These are phyloP conservation scores for Pisolithus tinctorius DNA, from an alignment of 768 basidiomycete species.

Conservation along the genomic window DNA sequence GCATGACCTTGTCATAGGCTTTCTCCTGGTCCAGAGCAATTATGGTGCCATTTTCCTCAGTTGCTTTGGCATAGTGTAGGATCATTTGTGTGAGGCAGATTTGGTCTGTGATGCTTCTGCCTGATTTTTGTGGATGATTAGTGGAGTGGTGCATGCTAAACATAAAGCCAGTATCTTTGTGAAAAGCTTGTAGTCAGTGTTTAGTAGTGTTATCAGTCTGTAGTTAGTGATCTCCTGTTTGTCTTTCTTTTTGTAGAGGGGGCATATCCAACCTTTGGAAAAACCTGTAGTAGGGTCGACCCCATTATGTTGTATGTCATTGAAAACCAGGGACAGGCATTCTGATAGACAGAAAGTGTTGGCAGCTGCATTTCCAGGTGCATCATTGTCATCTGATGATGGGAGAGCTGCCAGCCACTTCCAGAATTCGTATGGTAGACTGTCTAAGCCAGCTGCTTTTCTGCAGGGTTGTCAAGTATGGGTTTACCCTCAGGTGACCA, in stretches of 20 bases:
- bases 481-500: no score
- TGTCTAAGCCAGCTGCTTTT: not conserved
- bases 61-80: constrained; percentile 12
- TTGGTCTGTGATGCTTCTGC: constrained; percentile 16
- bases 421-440: not conserved
- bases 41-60: no score
- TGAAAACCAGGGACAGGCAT: not conserved
- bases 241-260: no score
- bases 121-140: constrained; percentile 11
- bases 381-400: not conserved
- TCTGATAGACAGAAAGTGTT: not conserved
- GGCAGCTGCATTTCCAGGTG: not conserved
- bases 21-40: no score
- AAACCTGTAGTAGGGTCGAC: not conserved
- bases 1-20: no score
- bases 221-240: constrained; percentile 14
- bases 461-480: no score
- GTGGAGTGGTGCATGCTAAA: not conserved
- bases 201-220: constrained; percentile 11
- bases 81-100: constrained; percentile 10
- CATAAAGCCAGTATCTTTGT: constrained; percentile 8
- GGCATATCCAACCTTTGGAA: constrained; percentile 23
- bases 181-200: constrained; percentile 15
- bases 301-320: not conserved
- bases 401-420: no score